Base-by-base conservation (phyloP, 768 basidiomycete genomes). In the Astraeus odoratus region DNA sequence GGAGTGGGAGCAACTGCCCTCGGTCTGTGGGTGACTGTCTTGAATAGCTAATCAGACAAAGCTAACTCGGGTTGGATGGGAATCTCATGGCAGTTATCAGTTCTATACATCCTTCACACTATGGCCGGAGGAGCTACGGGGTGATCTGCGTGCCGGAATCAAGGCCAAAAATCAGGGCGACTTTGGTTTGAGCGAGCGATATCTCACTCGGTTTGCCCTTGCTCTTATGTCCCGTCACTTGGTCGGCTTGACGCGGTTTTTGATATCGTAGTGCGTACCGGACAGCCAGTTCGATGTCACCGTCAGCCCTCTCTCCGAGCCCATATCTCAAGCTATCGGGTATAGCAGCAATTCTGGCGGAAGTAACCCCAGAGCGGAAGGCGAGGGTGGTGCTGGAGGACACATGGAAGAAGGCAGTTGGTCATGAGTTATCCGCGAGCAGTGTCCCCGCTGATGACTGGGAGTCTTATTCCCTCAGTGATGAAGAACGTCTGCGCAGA, bases 251-350 rank as follows among this genome's bases (percentile, higher is more conserved):
- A 30, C 38, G 55, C 40, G 22, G 53, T 45, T 51, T 33, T 49
- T 22, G 9, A 7, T 13, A 27, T 23, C 20, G 12, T 20, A 82
- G 80, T 18, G 81, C 83, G 27, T 80, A 74, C 66, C 65, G 78
- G 23, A 76, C 70, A 1, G 73, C 80, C 1, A 67, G 73, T 46
- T 51, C 58, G 0, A 68, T 82, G 4, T 72, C 71, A 0, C 44
- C 63, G 19, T 58, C 62, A 1, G 51, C 37, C 16, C 62, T 75
- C 40, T 51, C 61, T 0, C 48, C 69, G 2, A 67, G 75, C 16
- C 78, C 83, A 0, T 72, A 80, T 44, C 71, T 86, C 45, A 87
- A 86, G 58, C 65, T 76, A 0, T 77, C 82, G 0, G 85, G 85
- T 3, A 76, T 87, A 10, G 83, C 76, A 2, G 72, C 81, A 22